These are phyloP conservation scores for Penicillium cinerascens DNA, from an alignment of 495 filamentous ascomycete species.

Conservation along the genomic window DNA sequence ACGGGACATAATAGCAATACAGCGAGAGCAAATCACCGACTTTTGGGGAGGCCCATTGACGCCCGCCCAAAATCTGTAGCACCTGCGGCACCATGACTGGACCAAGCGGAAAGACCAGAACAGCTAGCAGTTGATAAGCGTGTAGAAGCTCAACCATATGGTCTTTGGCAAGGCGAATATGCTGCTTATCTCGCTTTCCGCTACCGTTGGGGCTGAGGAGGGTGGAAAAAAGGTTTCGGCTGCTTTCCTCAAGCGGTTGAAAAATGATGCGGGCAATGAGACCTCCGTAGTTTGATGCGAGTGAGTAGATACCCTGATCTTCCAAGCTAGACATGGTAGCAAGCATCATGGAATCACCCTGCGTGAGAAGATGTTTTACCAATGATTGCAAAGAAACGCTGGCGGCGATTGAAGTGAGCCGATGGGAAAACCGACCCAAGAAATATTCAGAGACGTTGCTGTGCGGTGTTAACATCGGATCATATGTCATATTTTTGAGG, in stretches of 20 bases:
- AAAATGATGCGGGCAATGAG: slow-evolving; percentile 87
- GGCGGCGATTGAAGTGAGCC: slow-evolving; percentile 62
- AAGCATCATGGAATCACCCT: slow-evolving; percentile 89
- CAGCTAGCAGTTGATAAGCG: slow-evolving; percentile 56
- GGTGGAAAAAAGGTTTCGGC: slow-evolving; percentile 79
- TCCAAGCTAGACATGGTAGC: slow-evolving; percentile 66
- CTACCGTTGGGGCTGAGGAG: slow-evolving; percentile 42
- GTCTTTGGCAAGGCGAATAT: slow-evolving; percentile 27
- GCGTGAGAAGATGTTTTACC: slow-evolving; percentile 88
- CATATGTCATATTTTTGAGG: too few species aligned
- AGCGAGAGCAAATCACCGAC: slow-evolving; percentile 67
- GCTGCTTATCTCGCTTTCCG: slow-evolving; percentile 8
- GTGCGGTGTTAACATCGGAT: background rate
- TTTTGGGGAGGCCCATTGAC: slow-evolving; percentile 61
- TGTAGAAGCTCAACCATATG: slow-evolving; percentile 37
- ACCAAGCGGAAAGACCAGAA: slow-evolving; percentile 62
- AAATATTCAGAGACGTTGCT: slow-evolving; percentile 46
- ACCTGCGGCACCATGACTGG: slow-evolving; percentile 69
- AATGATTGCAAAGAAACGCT: slow-evolving; percentile 82
- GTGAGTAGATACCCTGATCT: slow-evolving; percentile 88
- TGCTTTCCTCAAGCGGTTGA: slow-evolving; percentile 91
- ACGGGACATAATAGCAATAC: slow-evolving; percentile 90
- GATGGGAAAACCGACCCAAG: slow-evolving; percentile 61
- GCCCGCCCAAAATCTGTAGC: slow-evolving; percentile 69
- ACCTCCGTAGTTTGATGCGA: slow-evolving; percentile 92